phyloP scores from a whole-genome alignment of 176 grass and related monocot species.

The Eremochloa ophiuroides region DNA sequence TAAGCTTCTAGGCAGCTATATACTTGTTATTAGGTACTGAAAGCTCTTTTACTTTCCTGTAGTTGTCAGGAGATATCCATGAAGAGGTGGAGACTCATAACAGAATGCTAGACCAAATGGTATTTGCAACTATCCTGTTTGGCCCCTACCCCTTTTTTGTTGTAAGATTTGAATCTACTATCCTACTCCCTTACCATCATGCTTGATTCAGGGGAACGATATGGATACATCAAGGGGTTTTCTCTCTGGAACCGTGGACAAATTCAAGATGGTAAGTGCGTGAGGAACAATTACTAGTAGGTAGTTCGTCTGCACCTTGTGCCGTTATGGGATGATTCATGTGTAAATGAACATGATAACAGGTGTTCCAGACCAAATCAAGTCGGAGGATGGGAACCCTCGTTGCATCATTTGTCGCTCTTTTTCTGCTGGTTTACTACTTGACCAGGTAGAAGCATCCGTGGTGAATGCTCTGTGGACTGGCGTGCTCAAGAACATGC shows the following conservation, averaged over 20 bases:
- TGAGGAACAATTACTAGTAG: not conserved
- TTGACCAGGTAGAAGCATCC: constrained; percentile 62
- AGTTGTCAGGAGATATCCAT: constrained; percentile 97
- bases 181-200: not conserved
- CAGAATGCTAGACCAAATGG: constrained; percentile 80
- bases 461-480: not conserved
- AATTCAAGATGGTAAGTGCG: constrained; percentile 83
- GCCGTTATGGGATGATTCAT: not conserved
- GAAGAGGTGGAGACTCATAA: constrained; percentile 90
- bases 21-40: not conserved
- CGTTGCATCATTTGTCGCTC: constrained; percentile 74
- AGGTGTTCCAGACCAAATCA: constrained; percentile 98
- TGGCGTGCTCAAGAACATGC: constrained; percentile 5
- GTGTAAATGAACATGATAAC: not conserved
- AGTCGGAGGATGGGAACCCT: constrained; percentile 84
- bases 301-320: not conserved
- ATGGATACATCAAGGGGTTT: constrained; percentile 96
- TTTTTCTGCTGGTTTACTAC: constrained; percentile 90
- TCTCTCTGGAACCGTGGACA: constrained; percentile 91
- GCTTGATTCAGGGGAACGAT: constrained; percentile 65
- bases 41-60: constrained; percentile 27
- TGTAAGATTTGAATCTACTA: not conserved
- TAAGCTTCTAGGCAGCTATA: not conserved
- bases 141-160: not conserved
- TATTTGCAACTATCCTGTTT: constrained; percentile 24